A percentile compares a stretch with the other conserved stretches of the same genome.
Evolutionary conservation across 139 green algal species (phyloP).

Genomic region (Chlamydomonas eustigma): DNA sequence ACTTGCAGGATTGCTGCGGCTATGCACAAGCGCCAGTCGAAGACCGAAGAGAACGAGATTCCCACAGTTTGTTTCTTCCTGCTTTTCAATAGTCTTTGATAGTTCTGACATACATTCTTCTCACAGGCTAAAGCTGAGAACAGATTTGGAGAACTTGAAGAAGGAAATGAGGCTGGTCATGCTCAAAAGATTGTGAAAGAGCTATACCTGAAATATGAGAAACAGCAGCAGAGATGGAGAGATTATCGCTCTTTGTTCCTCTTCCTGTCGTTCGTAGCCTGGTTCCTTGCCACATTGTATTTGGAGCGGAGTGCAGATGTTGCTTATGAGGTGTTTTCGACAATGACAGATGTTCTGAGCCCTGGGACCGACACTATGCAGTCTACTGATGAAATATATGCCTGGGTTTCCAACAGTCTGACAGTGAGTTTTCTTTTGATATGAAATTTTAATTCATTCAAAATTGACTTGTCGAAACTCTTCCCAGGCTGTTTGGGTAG

Average conservation of each 20-base stretch:
- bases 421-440: conserved; percentile 22
- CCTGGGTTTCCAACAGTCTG: conserved; percentile 52
- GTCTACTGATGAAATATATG: conserved; percentile 53
- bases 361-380: conserved; percentile 32
- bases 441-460: background rate
- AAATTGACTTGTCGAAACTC: background rate
- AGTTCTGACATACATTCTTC: too few species aligned
- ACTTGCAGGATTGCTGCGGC: too few species aligned
- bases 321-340: conserved; percentile 42
- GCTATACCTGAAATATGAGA: conserved; percentile 57
- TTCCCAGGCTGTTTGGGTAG: conserved; percentile 60
- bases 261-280: conserved; percentile 65
- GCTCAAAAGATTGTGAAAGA: conserved; percentile 55
- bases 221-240: conserved; percentile 56
- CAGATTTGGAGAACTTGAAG: conserved; percentile 14
- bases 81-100: too few species aligned
- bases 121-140: conserved; percentile 2
- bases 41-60: too few species aligned
- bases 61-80: too few species aligned
- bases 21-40: too few species aligned
- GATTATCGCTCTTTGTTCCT: conserved; percentile 67
- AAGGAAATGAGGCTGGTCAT: conserved; percentile 30
- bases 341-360: conserved; percentile 49
- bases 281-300: conserved; percentile 26
- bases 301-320: background rate